A percentile compares a stretch with the other conserved stretches of the same genome.
Conservation (phyloP, 108 stramenopile species). For the Discostella pseudostelligera region DNA sequence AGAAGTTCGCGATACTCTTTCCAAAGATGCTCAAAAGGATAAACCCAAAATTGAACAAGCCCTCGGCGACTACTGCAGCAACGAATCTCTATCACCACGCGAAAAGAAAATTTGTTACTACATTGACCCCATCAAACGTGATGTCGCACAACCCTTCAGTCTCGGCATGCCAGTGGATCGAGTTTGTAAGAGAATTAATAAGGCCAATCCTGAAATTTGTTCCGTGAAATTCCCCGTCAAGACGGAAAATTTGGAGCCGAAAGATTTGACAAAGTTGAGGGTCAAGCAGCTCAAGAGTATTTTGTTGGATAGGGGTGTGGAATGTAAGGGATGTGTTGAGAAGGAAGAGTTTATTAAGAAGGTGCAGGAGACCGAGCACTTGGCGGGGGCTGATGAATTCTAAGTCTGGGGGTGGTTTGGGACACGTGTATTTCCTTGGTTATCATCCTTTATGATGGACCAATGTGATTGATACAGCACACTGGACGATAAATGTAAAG, state of each 20-base stretch:
- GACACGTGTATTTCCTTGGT: neutral
- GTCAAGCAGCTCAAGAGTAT: slow-evolving; percentile 98
- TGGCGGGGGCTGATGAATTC: slow-evolving; percentile 52
- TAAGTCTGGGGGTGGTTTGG: slow-evolving; percentile 1
- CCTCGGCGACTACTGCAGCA: slow-evolving; percentile 72
- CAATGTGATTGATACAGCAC: too few species aligned
- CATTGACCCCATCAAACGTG: slow-evolving; percentile 96
- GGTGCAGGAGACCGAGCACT: slow-evolving; percentile 93
- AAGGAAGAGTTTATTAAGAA: slow-evolving; percentile 98
- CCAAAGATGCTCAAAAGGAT: slow-evolving; percentile 58
- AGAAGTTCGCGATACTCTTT: slow-evolving; percentile 67
- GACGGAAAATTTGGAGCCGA: slow-evolving; percentile 90
- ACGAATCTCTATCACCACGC: slow-evolving; percentile 45
- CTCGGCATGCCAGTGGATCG: slow-evolving; percentile 92
- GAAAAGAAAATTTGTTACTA: slow-evolving; percentile 99
- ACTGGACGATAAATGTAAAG: too few species aligned
- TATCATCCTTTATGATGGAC: too few species aligned
- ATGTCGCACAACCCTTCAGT: slow-evolving; percentile 92
- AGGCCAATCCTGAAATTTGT: slow-evolving; percentile 88
- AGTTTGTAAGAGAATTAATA: slow-evolving; percentile 83
- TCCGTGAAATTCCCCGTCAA: slow-evolving; percentile 94
- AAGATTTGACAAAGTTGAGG: slow-evolving; percentile 93
- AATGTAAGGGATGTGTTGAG: slow-evolving; percentile 96
- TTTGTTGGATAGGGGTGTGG: slow-evolving; percentile 93
- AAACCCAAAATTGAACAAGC: slow-evolving; percentile 82